These are phyloP conservation scores for Coelastrella sp. DNA, from an alignment of 139 green algal species.

Conservation along the genomic window DNA sequence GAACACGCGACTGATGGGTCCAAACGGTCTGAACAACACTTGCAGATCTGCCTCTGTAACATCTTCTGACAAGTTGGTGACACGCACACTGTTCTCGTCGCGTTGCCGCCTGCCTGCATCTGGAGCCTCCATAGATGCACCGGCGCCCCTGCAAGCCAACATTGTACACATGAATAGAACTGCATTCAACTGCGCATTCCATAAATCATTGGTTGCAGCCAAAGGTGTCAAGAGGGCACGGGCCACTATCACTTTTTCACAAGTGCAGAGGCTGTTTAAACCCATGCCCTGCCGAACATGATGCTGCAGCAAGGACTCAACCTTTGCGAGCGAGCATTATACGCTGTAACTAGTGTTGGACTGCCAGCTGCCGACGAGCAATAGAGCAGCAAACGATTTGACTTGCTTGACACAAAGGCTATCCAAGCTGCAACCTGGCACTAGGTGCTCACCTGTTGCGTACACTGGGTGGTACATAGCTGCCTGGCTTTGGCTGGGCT, in stretches of 20 bases:
- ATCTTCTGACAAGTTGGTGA: conserved; percentile 94
- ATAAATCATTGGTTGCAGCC: no score
- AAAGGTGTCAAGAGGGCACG: no score
- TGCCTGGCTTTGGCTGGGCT: conserved; percentile 70
- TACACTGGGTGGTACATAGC: conserved; percentile 90
- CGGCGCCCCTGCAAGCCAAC: conserved; percentile 22
- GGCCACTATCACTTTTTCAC: no score
- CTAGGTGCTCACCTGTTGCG: conserved; percentile 60
- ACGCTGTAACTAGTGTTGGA: no score
- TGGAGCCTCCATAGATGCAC: conserved; percentile 21
- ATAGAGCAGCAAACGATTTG: no score
- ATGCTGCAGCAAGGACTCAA: no score
- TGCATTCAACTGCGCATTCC: no score
- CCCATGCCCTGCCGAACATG: no score
- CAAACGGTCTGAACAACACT: conserved; percentile 97
- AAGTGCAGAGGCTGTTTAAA: no score
- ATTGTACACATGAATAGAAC: neutral
- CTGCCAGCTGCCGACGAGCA: neutral
- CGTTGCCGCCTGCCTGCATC: conserved; percentile 55
- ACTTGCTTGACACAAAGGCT: no score
- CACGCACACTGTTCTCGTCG: conserved; percentile 96
- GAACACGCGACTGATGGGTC: conserved; percentile 92
- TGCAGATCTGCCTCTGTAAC: conserved; percentile 39
- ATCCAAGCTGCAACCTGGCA: neutral
- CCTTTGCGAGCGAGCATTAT: no score